phyloP scores from a whole-genome alignment of 2,329 filamentous ascomycete species.

The Sclerotinia minor region DNA sequence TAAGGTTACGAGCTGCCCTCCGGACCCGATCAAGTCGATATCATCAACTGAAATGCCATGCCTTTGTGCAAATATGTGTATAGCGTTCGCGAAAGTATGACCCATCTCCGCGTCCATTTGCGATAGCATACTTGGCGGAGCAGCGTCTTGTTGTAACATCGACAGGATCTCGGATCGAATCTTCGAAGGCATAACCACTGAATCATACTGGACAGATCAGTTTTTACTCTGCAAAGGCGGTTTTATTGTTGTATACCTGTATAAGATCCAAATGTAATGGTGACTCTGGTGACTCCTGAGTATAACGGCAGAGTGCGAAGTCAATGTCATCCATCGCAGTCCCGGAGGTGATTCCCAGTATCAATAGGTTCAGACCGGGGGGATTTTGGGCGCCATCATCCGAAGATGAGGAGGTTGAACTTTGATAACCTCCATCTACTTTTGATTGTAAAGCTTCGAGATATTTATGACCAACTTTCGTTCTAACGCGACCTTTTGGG shows the following conservation, averaged over 20 bases:
- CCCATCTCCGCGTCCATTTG: constrained; percentile 42
- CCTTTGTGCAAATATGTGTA: constrained; percentile 40
- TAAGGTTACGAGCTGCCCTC: constrained; percentile 40
- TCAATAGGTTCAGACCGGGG: constrained; percentile 37
- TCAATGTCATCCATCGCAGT: constrained; percentile 42
- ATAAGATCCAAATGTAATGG: constrained; percentile 38
- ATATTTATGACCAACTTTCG: constrained; percentile 40
- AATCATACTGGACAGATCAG: constrained; percentile 38
- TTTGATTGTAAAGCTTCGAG: constrained; percentile 40
- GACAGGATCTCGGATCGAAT: constrained; percentile 41
- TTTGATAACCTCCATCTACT: constrained; percentile 34
- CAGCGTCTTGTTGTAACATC: constrained; percentile 41
- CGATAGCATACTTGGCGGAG: constrained; percentile 41
- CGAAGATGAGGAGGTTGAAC: constrained; percentile 35
- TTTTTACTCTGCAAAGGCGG: not conserved
- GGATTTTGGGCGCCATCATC: constrained; percentile 29
- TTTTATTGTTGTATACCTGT: constrained; percentile 32
- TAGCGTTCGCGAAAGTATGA: constrained; percentile 41
- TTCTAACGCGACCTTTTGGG: constrained; percentile 39
- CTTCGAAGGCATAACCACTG: constrained; percentile 42
- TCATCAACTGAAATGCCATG: constrained; percentile 39
- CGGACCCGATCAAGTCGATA: constrained; percentile 41
- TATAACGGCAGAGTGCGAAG: constrained; percentile 41
- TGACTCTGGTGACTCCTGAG: constrained; percentile 40
- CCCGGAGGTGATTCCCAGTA: constrained; percentile 40